Percentiles rank a stretch among this genome's conserved stretches.
Evolutionary conservation across 768 basidiomycete genomes (phyloP).

Genomic region (Lactarius akahatsu): DNA sequence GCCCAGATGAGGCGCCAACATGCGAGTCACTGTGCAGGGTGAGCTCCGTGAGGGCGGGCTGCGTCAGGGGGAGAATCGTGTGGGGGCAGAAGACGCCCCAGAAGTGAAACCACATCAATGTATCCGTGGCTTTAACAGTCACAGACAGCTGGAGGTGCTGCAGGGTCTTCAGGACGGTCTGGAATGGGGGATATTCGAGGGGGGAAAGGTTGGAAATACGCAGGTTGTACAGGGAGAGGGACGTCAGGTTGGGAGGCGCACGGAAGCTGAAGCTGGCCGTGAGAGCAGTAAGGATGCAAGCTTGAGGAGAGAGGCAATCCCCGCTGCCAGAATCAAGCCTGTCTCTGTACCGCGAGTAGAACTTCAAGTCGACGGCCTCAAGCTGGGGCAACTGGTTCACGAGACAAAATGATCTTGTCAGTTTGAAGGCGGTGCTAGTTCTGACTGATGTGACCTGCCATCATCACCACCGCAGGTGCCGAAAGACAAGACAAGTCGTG

Average conservation of each 20-base stretch:
- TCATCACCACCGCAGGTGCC: no score
- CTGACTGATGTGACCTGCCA: neutral
- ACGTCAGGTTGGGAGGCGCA: neutral
- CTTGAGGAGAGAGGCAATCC: neutral
- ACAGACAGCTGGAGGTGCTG: neutral
- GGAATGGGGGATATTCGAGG: neutral
- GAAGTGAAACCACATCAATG: neutral
- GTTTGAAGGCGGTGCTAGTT: neutral
- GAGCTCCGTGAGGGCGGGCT: neutral
- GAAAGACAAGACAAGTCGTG: neutral
- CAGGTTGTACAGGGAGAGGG: slow-evolving; percentile 4
- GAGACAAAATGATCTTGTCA: neutral
- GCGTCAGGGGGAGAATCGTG: neutral
- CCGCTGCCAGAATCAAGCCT: no score
- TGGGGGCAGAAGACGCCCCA: neutral
- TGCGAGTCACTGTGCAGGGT: neutral
- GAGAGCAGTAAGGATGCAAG: neutral
- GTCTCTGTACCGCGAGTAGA: neutral
- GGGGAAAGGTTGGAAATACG: no score
- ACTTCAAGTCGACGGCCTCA: slow-evolving; percentile 1
- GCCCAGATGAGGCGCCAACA: neutral
- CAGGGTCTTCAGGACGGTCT: neutral
- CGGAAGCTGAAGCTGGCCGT: neutral
- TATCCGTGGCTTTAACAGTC: no score
- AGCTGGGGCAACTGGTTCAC: neutral